Evolutionary conservation across 768 basidiomycete genomes (phyloP).

Genomic region (Rhodotorula babjevae): DNA sequence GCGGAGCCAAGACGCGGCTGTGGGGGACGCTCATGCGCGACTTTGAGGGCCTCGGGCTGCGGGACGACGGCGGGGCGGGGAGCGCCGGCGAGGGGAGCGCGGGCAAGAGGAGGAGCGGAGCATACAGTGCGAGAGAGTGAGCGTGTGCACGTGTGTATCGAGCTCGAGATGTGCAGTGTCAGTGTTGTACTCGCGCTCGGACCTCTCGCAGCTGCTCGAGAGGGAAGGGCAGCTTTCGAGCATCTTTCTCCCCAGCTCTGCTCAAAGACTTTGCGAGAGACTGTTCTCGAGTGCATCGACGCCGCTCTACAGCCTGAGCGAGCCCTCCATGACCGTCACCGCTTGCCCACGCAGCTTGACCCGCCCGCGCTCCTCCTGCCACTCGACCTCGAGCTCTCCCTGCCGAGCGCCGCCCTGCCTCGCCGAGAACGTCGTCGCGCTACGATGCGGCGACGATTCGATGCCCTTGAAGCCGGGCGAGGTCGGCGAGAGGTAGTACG

Average conservation of each 20-base stretch:
- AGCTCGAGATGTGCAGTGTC: too few relatives aligned
- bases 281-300: too few relatives aligned
- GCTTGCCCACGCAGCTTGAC: neutral
- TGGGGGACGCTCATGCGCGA: conserved; percentile 31
- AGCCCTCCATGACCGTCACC: neutral
- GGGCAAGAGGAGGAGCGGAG: neutral
- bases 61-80: conserved; percentile 6
- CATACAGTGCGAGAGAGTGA: neutral
- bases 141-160: too few relatives aligned
- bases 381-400: neutral
- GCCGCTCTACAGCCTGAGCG: neutral
- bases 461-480: neutral
- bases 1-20: conserved; percentile 18
- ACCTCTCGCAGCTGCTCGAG: too few relatives aligned
- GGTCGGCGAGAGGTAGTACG: conserved; percentile 40
- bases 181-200: too few relatives aligned
- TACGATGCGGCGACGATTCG: neutral
- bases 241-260: too few relatives aligned
- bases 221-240: too few relatives aligned
- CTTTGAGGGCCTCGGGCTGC: conserved; percentile 27
- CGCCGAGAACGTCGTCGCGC: neutral
- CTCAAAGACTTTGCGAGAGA: too few relatives aligned
- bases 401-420: neutral
- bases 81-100: neutral
- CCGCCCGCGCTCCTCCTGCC: neutral